These are phyloP conservation scores for Trichosporon asahii DNA, from an alignment of 1,284 basidiomycete genomes.

Conservation along the genomic window DNA sequence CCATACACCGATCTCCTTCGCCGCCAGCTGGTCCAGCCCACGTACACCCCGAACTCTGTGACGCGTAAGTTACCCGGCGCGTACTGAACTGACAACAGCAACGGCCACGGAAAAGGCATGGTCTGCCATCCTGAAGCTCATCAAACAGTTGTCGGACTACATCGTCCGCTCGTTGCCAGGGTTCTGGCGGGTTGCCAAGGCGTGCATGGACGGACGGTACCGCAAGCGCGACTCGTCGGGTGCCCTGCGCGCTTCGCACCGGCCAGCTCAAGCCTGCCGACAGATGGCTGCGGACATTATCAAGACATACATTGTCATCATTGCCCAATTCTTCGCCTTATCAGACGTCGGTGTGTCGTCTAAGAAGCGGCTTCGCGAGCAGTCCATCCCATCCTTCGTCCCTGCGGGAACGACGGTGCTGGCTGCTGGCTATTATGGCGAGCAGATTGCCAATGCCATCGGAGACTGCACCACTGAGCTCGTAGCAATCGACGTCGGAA, in stretches of 20 bases:
- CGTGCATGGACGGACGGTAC: slow-evolving; percentile 87
- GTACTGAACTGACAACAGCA: slow-evolving; percentile 27
- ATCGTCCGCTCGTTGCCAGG: slow-evolving; percentile 67
- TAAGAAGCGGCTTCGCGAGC: slow-evolving; percentile 21
- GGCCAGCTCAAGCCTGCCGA: slow-evolving; percentile 77
- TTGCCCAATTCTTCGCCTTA: slow-evolving; percentile 86
- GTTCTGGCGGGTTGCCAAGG: slow-evolving; percentile 90
- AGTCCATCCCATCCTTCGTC: slow-evolving; percentile 60
- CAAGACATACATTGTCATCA: slow-evolving; percentile 76
- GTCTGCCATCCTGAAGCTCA: slow-evolving; percentile 68
- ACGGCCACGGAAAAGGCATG: slow-evolving; percentile 62
- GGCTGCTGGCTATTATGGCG: slow-evolving; percentile 76
- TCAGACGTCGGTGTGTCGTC: slow-evolving; percentile 66
- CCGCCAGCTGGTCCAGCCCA: slow-evolving; percentile 30
- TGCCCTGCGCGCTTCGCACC: slow-evolving; percentile 36
- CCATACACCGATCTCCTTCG: slow-evolving; percentile 34
- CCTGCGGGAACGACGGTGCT: slow-evolving; percentile 74
- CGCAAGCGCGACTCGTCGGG: slow-evolving; percentile 57
- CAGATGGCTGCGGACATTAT: slow-evolving; percentile 89
- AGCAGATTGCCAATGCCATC: slow-evolving; percentile 75
- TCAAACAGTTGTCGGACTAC: slow-evolving; percentile 56
- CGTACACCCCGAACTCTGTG: slow-evolving; percentile 39
- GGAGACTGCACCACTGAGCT: slow-evolving; percentile 82
- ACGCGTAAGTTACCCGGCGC: slow-evolving; percentile 58
- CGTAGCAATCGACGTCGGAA: slow-evolving; percentile 71